A percentile compares a stretch with the other conserved stretches of the same genome.
Evolutionary conservation across 192 early-diverging fungal genomes (phyloP).

Genomic region (Umbelopsis sp.): DNA sequence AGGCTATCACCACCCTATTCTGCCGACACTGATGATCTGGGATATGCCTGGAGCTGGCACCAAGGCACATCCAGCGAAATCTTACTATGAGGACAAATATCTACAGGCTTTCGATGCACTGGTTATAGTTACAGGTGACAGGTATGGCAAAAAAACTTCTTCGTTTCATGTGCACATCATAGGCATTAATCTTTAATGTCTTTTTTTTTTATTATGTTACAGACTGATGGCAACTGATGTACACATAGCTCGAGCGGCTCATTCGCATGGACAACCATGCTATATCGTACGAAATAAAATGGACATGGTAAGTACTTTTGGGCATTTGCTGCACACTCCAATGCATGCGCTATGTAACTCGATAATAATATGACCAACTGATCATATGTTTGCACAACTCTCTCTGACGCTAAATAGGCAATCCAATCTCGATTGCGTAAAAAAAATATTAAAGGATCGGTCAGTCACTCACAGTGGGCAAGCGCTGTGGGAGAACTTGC

Average conservation of each 20-base stretch:
- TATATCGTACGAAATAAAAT: conserved; percentile 22
- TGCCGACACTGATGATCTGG: conserved; percentile 26
- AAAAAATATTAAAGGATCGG: conserved; percentile 1
- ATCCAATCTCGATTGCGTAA: neutral
- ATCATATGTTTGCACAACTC: too few relatives aligned
- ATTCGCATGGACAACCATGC: conserved; percentile 2
- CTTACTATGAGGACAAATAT: conserved; percentile 25
- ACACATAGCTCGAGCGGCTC: conserved; percentile 18
- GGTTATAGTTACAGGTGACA: conserved; percentile 22
- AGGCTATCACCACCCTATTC: conserved; percentile 15
- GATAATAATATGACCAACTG: neutral
- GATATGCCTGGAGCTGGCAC: conserved; percentile 34
- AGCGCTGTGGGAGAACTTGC: conserved; percentile 3
- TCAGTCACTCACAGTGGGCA: neutral
- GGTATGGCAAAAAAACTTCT: neutral
- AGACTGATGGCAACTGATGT: conserved; percentile 27
- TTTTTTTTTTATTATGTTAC: too few relatives aligned
- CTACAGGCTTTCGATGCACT: conserved; percentile 29
- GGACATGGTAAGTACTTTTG: conserved; percentile 21
- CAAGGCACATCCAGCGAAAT: conserved; percentile 2
- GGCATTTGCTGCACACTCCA: too few relatives aligned
- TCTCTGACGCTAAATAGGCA: neutral
- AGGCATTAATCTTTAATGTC: too few relatives aligned
- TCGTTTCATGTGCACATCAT: too few relatives aligned
- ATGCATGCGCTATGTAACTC: neutral